Base-by-base conservation (phyloP, 176 grass and related monocot species). In the Oryza coarctata region DNA sequence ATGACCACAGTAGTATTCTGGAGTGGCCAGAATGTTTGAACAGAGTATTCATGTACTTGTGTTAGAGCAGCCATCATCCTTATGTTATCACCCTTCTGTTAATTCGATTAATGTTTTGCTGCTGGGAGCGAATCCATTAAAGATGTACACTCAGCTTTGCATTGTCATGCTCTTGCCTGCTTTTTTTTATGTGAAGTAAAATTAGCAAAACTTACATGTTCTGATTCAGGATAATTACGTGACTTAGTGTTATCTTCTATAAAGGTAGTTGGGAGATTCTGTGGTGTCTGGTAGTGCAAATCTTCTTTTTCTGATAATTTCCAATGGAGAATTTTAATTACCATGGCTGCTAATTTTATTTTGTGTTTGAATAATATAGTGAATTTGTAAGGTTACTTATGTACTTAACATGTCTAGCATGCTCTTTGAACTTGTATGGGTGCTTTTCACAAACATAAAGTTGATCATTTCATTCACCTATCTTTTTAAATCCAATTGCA, bases 1-100 rank as follows among this genome's bases (percentile, higher is more conserved):
- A 39, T 82, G 17, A 82, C 71, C 35, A 87, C 77, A 33, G 17
- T 70, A 87, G 66, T 62, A n/a, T 90, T 52, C 39, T 17, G 45
- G 45, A 49, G 45, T 18, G 45, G 45, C 45, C 5, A 49, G 15
- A 49, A 49, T 49, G 45, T 15, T 49, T 49, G 15, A 17, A 2
- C 0, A 17, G 45, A 49, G 4, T 18, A 18, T 18, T 49, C 4
- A 13, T 49, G 45, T 49, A 49, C 45, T 49, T 49, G 45, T 49
- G 5, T 14, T 49, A 49, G 12, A 20, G n/a, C 20, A n/a, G n/a
- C 22, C 18, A 18, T 55, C 50, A 55, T 55, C 50, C 50, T 13
- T 55, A 22, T n/a, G 50, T n/a, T 55, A 55, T 55, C 50, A 55
- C 20, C 20, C 17, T 55, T 55, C 6, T 55, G 20, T 55, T 55